phyloP scores from a whole-genome alignment of 305 asterid genomes.

The Solanum hybrid region DNA sequence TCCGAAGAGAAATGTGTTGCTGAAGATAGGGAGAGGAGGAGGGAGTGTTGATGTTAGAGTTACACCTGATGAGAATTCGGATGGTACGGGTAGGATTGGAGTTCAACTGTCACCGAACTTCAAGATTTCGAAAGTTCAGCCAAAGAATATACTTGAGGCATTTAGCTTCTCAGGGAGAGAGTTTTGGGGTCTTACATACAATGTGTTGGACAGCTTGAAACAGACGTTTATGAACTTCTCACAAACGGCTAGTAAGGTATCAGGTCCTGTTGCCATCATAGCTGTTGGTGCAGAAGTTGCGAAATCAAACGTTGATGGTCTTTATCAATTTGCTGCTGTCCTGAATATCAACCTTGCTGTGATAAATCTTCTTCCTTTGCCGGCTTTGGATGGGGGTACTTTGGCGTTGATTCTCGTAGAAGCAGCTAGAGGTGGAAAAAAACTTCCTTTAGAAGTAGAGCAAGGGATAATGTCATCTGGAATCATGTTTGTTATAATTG shows the following conservation, averaged over 20 bases:
- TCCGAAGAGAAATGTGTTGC: conserved; percentile 47
- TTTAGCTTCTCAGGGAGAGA: conserved; percentile 69
- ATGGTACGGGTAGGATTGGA: conserved; percentile 86
- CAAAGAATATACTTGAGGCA: conserved; percentile 49
- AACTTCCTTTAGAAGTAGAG: conserved; percentile 80
- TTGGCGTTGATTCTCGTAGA: conserved; percentile 72
- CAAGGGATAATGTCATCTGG: conserved; percentile 90
- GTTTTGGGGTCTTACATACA: conserved; percentile 66
- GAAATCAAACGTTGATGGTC: conserved; percentile 77
- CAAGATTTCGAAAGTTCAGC: conserved; percentile 50
- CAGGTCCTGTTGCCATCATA: conserved; percentile 93
- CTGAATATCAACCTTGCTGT: conserved; percentile 87
- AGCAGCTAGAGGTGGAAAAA: conserved; percentile 90
- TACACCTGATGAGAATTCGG: conserved; percentile 69
- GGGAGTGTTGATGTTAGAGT: conserved; percentile 41
- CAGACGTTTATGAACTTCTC: conserved; percentile 85
- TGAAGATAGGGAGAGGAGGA: conserved; percentile 51
- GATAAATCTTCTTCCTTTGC: conserved; percentile 87
- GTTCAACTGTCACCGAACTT: conserved; percentile 80
- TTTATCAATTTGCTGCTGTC: conserved; percentile 84
- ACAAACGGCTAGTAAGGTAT: conserved; percentile 83
- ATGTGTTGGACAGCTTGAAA: conserved; percentile 65
- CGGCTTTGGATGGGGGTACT: conserved; percentile 91
- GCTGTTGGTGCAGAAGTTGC: conserved; percentile 99
- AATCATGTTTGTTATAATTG: conserved; percentile 52